These are phyloP conservation scores for Hypoxylon trugodes DNA, from an alignment of 495 filamentous ascomycete genomes.

Conservation along the genomic window DNA sequence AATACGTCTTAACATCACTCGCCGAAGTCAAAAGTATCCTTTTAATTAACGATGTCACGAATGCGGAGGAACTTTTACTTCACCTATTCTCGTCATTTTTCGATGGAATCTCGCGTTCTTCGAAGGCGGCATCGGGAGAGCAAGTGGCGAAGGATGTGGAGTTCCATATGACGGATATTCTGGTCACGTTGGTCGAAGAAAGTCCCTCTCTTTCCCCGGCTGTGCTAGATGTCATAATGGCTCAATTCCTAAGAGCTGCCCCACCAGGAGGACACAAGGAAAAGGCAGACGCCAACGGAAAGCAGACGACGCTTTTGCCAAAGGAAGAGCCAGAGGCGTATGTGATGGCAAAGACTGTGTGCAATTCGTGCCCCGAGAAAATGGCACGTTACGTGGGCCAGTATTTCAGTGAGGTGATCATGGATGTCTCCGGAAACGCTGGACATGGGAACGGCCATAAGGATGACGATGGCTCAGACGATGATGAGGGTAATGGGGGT, in stretches of 20 bases:
- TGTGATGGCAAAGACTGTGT: slow-evolving; percentile 94
- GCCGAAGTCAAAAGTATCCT: slow-evolving; percentile 94
- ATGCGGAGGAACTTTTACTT: slow-evolving; percentile 75
- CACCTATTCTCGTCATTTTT: slow-evolving; percentile 88
- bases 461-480: slow-evolving; percentile 73
- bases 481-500: slow-evolving; percentile 66
- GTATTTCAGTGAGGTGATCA: slow-evolving; percentile 96
- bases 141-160: slow-evolving; percentile 89
- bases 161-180: slow-evolving; percentile 85
- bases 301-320: slow-evolving; percentile 77
- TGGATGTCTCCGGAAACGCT: slow-evolving; percentile 75
- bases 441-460: slow-evolving; percentile 58
- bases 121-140: slow-evolving; percentile 77
- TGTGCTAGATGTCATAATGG: slow-evolving; percentile 92
- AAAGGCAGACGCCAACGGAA: slow-evolving; percentile 59
- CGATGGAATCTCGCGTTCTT: slow-evolving; percentile 84
- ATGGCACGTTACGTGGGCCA: slow-evolving; percentile 94
- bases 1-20: slow-evolving; percentile 87
- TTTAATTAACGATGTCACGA: slow-evolving; percentile 88
- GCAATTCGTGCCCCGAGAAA: slow-evolving; percentile 86
- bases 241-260: slow-evolving; percentile 91
- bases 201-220: slow-evolving; percentile 77
- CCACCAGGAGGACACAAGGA: slow-evolving; percentile 66
- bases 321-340: slow-evolving; percentile 93
- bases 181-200: slow-evolving; percentile 89